Base-by-base conservation (phyloP, 352 stramenopile species). In the Globisporangium yorkense region DNA sequence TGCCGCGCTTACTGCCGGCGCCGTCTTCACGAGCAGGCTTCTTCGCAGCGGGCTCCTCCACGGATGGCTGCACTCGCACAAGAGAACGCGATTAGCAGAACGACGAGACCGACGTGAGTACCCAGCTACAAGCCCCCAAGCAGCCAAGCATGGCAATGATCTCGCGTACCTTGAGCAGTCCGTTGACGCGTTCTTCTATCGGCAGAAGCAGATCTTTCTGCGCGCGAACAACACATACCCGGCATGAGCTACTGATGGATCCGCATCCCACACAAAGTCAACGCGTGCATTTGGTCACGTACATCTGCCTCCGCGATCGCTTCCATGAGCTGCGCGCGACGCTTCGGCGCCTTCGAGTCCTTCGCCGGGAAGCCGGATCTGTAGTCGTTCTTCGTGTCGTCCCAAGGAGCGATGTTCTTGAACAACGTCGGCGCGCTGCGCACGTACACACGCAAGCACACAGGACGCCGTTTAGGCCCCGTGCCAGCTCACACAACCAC, bases 241-340 rank as follows among this genome's bases (percentile, higher is more conserved):
- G 2, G 21, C 41, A 9, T 53, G 13, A 47, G 47, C 65, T 24
- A 59, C n/a, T 27, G 24, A 27, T 27, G 24, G 24, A 27, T 27
- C 24, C 24, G 24, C 24, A 27, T 27, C 24, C 24, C 12, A 45
- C 27, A 56, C 18, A 10, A 37, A 8, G 16, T 27, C 16, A 8
- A 27, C 24, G 24, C 24, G 24, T 27, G 24, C 24, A 1, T 27
- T 27, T 27, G 24, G 24, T 27, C 20, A 72, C 75, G 37, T 51
- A 90, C 80, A 66, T 92, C 82, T 12, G 82, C 82, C 51, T 76
- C 45, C 51, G 80, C 75, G 49, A 92, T 92, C 13, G 82, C 82
- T 43, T 64, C 35, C 82, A 92, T 87, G 12, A 92, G 62, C 24
- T 75, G 62, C 1, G 60, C 70, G 33, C 82, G 79, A 55, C 82